A percentile compares a stretch with the other conserved stretches of the same genome.
Conservation (phyloP, 1,284 basidiomycete species). For the Malassezia slooffiae region DNA sequence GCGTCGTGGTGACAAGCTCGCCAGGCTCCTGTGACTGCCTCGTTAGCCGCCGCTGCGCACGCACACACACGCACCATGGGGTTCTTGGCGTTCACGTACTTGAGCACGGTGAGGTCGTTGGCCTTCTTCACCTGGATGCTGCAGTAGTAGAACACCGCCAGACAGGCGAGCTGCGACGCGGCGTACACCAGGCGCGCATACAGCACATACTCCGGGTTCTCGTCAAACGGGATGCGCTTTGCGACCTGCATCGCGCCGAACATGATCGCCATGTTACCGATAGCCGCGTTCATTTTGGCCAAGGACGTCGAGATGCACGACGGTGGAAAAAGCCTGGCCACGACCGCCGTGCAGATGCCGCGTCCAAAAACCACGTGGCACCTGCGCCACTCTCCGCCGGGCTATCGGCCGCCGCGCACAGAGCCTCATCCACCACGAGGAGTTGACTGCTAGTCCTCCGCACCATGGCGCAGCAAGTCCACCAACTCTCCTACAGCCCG, state of each 20-base stretch:
- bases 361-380: constrained; percentile 4
- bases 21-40: constrained; percentile 57
- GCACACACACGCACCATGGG: constrained; percentile 22
- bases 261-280: constrained; percentile 24
- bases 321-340: not conserved
- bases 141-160: constrained; percentile 66
- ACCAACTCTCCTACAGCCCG: constrained; percentile 65
- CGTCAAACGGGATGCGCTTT: constrained; percentile 78
- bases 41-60: not conserved
- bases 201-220: constrained; percentile 63
- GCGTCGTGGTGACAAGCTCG: constrained; percentile 78
- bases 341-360: not conserved
- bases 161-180: constrained; percentile 59
- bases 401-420: too few species aligned
- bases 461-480: constrained; percentile 37
- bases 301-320: too few species aligned
- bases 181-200: constrained; percentile 79
- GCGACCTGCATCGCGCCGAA: constrained; percentile 56
- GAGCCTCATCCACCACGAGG: constrained; percentile 2
- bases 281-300: constrained; percentile 13
- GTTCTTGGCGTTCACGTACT: constrained; percentile 58
- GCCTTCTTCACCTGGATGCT: constrained; percentile 65
- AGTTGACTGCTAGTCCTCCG: constrained; percentile 38
- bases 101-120: constrained; percentile 89
- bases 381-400: not conserved